Percentiles rank a stretch among this genome's conserved stretches.
Conservation (phyloP, 2,329 filamentous ascomycete genomes). For the Endothia cerciana region DNA sequence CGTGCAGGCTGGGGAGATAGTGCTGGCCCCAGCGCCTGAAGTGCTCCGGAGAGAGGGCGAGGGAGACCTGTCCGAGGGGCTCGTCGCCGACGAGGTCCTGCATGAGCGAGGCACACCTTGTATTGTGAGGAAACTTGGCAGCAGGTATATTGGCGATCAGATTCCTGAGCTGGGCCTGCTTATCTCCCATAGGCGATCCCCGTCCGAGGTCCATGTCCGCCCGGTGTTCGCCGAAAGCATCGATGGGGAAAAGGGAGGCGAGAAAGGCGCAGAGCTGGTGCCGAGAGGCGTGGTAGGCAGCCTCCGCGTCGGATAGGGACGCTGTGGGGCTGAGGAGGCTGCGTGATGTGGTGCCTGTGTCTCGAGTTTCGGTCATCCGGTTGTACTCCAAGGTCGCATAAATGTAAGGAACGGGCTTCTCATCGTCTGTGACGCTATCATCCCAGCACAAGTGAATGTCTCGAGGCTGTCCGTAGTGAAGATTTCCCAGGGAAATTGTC, state of each 20-base stretch:
- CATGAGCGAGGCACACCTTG: slow-evolving; percentile 50
- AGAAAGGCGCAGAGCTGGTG: slow-evolving; percentile 55
- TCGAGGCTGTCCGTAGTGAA: slow-evolving; percentile 65
- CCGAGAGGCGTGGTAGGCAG: slow-evolving; percentile 58
- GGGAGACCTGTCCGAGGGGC: slow-evolving; percentile 53
- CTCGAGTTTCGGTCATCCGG: slow-evolving; percentile 32
- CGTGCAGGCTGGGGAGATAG: slow-evolving; percentile 60
- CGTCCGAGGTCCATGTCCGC: slow-evolving; percentile 6
- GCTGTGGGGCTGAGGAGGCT: slow-evolving; percentile 29
- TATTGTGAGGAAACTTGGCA: slow-evolving; percentile 39
- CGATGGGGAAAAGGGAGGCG: slow-evolving; percentile 47
- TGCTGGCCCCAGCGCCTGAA: slow-evolving; percentile 60
- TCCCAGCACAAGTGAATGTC: slow-evolving; percentile 53
- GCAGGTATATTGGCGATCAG: slow-evolving; percentile 44
- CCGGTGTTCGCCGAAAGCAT: slow-evolving; percentile 43
- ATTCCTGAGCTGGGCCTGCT: slow-evolving; percentile 34
- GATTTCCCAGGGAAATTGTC: slow-evolving; percentile 50
- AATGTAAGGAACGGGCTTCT: slow-evolving; percentile 35
- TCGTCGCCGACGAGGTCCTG: slow-evolving; percentile 50
- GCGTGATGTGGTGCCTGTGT: slow-evolving; percentile 22
- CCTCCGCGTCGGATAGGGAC: slow-evolving; percentile 35
- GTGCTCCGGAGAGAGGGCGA: slow-evolving; percentile 48
- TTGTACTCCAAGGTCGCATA: slow-evolving; percentile 42
- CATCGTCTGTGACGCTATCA: slow-evolving; percentile 28
- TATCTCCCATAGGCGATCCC: too few species aligned